Percentiles rank a stretch among this genome's conserved stretches.
Evolutionary conservation across 768 basidiomycete genomes (phyloP).

Genomic region (Lentinula sp.): DNA sequence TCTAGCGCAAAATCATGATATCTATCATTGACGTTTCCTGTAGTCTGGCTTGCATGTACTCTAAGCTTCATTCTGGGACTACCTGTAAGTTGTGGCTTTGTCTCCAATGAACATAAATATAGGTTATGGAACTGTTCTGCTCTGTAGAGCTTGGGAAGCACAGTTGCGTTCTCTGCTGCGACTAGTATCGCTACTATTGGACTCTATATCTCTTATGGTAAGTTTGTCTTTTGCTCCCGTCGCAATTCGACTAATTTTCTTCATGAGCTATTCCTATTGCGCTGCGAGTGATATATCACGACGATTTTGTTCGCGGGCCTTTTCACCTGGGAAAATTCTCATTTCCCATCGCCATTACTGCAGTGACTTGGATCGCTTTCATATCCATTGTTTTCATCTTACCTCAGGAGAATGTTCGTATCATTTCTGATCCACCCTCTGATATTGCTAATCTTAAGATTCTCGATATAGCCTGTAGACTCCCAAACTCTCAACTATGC

Average conservation of each 20-base stretch:
- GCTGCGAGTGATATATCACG: conserved; percentile 54
- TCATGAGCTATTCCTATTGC: conserved; percentile 58
- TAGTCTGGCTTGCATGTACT: conserved; percentile 76
- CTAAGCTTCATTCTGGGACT: conserved; percentile 71
- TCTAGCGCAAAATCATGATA: neutral
- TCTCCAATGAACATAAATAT: too few relatives aligned
- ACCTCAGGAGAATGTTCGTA: conserved; percentile 52
- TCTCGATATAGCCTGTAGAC: conserved; percentile 46
- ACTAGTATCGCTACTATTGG: conserved; percentile 69
- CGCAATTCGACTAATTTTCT: neutral
- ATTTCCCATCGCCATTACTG: conserved; percentile 35
- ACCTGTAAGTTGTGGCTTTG: conserved; percentile 24
- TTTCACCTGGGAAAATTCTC: conserved; percentile 68
- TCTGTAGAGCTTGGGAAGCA: conserved; percentile 50
- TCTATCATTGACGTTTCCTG: neutral
- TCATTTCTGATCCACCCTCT: neutral
- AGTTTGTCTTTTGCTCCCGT: conserved; percentile 5
- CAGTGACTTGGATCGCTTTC: conserved; percentile 55
- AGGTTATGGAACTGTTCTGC: neutral
- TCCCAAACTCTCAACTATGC: conserved; percentile 72
- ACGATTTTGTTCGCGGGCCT: conserved; percentile 58
- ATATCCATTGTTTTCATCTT: conserved; percentile 73
- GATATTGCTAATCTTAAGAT: neutral
- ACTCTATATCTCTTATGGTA: conserved; percentile 70
- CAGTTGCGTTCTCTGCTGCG: conserved; percentile 61